Evolutionary conservation across 768 basidiomycete genomes (phyloP).

Genomic region (Kondoa subrosea): DNA sequence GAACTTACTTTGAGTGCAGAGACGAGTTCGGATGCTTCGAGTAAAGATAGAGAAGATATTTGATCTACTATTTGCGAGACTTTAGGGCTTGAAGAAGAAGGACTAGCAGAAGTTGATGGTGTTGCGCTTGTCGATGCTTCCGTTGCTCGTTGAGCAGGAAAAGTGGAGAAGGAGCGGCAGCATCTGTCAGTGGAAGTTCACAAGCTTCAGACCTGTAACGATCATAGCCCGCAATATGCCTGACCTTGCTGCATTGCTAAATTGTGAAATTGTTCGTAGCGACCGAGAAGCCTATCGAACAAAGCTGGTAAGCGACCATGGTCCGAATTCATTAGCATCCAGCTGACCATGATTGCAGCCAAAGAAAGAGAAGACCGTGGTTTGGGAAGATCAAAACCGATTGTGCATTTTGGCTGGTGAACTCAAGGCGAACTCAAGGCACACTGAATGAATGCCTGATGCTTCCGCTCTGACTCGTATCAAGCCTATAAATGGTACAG

Average conservation of each 20-base stretch:
- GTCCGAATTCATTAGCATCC: background rate
- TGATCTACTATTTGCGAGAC: constrained; percentile 76
- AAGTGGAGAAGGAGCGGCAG: background rate
- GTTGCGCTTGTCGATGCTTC: constrained; percentile 7
- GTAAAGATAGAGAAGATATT: constrained; percentile 67
- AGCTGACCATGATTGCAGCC: too few relatives aligned
- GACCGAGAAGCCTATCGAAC: background rate
- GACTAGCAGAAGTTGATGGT: constrained; percentile 9
- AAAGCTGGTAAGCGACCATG: background rate
- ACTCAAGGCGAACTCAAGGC: too few relatives aligned
- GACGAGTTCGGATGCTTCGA: constrained; percentile 92
- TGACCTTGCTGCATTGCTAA: background rate
- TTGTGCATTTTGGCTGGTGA: too few relatives aligned
- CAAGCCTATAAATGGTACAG: too few relatives aligned
- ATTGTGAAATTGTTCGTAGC: background rate
- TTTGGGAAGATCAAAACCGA: too few relatives aligned
- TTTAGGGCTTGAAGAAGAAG: constrained; percentile 40
- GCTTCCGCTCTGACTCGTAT: too few relatives aligned
- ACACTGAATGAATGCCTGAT: too few relatives aligned
- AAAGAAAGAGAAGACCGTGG: too few relatives aligned
- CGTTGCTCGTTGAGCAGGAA: background rate
- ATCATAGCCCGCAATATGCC: background rate
- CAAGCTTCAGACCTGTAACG: background rate
- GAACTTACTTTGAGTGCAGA: constrained; percentile 61
- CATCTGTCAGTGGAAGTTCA: too few relatives aligned